Percentiles rank a stretch among this genome's conserved stretches.
These are phyloP conservation scores for Hypholoma sublateritium DNA, from an alignment of 768 basidiomycete species.

Conservation along the genomic window DNA sequence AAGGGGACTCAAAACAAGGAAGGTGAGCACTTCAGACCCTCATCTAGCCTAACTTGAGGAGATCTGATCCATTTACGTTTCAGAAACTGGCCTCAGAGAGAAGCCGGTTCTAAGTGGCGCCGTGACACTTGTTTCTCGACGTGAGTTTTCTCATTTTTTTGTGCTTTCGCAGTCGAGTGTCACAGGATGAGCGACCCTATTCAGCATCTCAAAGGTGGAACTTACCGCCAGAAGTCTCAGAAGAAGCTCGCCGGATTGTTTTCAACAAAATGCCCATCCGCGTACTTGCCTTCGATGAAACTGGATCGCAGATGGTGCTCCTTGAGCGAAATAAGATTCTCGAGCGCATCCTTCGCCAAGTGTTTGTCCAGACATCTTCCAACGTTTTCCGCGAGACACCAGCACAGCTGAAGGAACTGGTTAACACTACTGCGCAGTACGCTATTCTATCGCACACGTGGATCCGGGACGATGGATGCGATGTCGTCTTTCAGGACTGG, in stretches of 20 bases:
- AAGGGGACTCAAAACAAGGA: too few relatives aligned
- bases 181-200: not conserved
- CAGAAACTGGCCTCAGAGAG: too few relatives aligned
- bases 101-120: too few relatives aligned
- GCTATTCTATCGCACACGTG: constrained; percentile 1
- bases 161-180: too few relatives aligned
- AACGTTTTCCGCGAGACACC: not conserved
- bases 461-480: not conserved
- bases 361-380: not conserved
- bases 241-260: not conserved
- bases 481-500: not conserved
- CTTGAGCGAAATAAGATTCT: not conserved
- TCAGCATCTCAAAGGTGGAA: not conserved
- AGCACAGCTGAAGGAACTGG: not conserved
- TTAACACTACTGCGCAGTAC: not conserved
- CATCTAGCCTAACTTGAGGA: too few relatives aligned
- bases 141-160: too few relatives aligned
- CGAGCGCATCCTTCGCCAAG: not conserved
- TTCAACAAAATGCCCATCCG: not conserved
- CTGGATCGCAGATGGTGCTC: not conserved
- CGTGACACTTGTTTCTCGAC: too few relatives aligned
- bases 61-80: too few relatives aligned
- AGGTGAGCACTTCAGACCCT: too few relatives aligned
- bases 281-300: not conserved
- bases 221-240: too few relatives aligned